Conservation (phyloP, 495 filamentous ascomycete genomes). For the Podospora fimiseda region DNA sequence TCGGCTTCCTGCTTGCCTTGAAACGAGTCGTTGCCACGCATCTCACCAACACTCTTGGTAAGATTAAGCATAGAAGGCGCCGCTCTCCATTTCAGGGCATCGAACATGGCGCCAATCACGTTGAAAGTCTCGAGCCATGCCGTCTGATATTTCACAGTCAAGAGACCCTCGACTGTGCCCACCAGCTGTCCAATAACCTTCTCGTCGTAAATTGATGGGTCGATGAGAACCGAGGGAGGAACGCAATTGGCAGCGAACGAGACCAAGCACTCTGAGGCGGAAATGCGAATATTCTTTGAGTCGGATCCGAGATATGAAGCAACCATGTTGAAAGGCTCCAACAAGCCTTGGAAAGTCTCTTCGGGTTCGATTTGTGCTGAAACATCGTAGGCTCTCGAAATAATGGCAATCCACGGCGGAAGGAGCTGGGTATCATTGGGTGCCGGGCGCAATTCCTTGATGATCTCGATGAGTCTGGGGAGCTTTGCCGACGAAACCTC, state of each 20-base stretch:
- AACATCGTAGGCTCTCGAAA: slow-evolving; percentile 91
- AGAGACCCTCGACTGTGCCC: slow-evolving; percentile 57
- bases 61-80: slow-evolving; percentile 66
- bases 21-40: slow-evolving; percentile 84
- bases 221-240: slow-evolving; percentile 68
- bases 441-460: slow-evolving; percentile 81
- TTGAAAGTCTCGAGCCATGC: slow-evolving; percentile 96
- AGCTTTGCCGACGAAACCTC: slow-evolving; percentile 82
- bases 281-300: slow-evolving; percentile 85
- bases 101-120: slow-evolving; percentile 79
- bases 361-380: slow-evolving; percentile 77
- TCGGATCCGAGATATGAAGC: slow-evolving; percentile 74
- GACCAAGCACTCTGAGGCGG: slow-evolving; percentile 88
- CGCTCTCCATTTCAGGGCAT: slow-evolving; percentile 77
- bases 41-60: slow-evolving; percentile 72
- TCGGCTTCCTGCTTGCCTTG: slow-evolving; percentile 93
- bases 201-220: slow-evolving; percentile 84
- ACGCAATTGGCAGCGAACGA: slow-evolving; percentile 87
- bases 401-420: slow-evolving; percentile 91
- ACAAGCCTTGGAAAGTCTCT: slow-evolving; percentile 82
- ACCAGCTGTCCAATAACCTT: slow-evolving; percentile 72
- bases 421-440: slow-evolving; percentile 87
- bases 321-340: slow-evolving; percentile 70
- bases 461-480: slow-evolving; percentile 75
- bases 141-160: slow-evolving; percentile 84